Evolutionary conservation across 2,329 filamentous ascomycete species (phyloP).

Genomic region (Dactylonectria estremocensis): DNA sequence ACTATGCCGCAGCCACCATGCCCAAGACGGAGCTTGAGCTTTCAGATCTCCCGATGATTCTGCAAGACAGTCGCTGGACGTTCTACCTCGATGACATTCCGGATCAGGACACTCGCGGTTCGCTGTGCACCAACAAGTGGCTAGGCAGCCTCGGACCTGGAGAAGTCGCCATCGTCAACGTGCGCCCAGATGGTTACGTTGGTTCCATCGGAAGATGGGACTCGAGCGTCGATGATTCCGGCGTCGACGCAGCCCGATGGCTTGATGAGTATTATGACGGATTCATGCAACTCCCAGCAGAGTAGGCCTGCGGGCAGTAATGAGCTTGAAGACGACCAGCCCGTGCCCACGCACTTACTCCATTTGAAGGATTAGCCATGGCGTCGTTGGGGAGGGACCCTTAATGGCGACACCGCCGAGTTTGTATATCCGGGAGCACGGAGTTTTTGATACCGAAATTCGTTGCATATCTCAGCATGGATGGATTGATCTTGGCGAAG

Average conservation of each 20-base stretch:
- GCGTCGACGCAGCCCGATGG: conserved; percentile 68
- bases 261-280: conserved; percentile 69
- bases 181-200: conserved; percentile 82
- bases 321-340: conserved; percentile 41
- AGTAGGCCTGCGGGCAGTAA: conserved; percentile 32
- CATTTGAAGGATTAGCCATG: conserved; percentile 32
- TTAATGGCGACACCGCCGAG: conserved; percentile 36
- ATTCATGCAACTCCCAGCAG: conserved; percentile 66
- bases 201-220: conserved; percentile 73
- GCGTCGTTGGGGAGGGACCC: conserved; percentile 29
- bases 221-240: conserved; percentile 65
- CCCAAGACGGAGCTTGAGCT: conserved; percentile 76
- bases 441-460: conserved; percentile 42
- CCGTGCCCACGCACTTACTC: conserved; percentile 29
- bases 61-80: conserved; percentile 79
- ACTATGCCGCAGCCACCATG: conserved; percentile 65
- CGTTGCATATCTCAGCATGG: conserved; percentile 31
- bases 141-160: conserved; percentile 70
- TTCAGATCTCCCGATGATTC: conserved; percentile 71
- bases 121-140: conserved; percentile 78
- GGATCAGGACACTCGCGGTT: conserved; percentile 67
- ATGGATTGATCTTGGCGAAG: conserved; percentile 24
- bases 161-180: conserved; percentile 76
- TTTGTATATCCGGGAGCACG: conserved; percentile 44
- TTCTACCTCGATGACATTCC: conserved; percentile 79